These are phyloP conservation scores for Posidonia oceanica DNA, from an alignment of 116 monocot species.

Conservation along the genomic window DNA sequence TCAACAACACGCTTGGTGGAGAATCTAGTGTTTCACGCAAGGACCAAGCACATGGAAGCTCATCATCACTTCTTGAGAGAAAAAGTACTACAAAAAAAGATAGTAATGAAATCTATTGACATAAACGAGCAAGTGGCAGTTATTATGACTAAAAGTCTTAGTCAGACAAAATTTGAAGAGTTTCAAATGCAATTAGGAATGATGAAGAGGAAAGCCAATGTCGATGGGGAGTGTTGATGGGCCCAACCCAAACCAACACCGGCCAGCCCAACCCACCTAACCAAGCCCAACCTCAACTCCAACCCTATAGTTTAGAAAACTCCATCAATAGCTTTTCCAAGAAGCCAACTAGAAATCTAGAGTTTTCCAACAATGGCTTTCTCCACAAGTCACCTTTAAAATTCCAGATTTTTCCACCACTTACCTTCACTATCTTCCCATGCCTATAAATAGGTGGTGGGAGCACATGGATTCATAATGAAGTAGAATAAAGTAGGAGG, in stretches of 20 bases:
- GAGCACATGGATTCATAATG: too few relatives aligned
- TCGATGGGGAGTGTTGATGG: neutral
- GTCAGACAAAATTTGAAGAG: neutral
- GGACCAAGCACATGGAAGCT: neutral
- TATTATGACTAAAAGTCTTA: neutral
- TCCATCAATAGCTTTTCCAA: too few relatives aligned
- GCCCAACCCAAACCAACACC: too few relatives aligned
- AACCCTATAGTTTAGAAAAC: too few relatives aligned
- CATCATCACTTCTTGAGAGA: neutral
- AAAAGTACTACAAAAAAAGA: neutral
- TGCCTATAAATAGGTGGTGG: too few relatives aligned
- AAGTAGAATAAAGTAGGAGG: too few relatives aligned
- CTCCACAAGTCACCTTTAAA: too few relatives aligned
- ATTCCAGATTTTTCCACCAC: too few relatives aligned
- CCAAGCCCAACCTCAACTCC: neutral
- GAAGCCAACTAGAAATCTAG: too few relatives aligned
- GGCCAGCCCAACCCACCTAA: neutral
- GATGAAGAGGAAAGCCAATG: neutral
- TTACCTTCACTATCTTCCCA: too few relatives aligned
- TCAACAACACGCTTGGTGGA: neutral
- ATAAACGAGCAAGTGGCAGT: neutral
- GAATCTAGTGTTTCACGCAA: neutral
- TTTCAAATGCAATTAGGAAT: neutral
- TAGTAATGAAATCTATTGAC: neutral
- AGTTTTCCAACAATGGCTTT: too few relatives aligned